phyloP scores from a whole-genome alignment of 1,139 yeast genomes.

The Candida mesenterica region DNA sequence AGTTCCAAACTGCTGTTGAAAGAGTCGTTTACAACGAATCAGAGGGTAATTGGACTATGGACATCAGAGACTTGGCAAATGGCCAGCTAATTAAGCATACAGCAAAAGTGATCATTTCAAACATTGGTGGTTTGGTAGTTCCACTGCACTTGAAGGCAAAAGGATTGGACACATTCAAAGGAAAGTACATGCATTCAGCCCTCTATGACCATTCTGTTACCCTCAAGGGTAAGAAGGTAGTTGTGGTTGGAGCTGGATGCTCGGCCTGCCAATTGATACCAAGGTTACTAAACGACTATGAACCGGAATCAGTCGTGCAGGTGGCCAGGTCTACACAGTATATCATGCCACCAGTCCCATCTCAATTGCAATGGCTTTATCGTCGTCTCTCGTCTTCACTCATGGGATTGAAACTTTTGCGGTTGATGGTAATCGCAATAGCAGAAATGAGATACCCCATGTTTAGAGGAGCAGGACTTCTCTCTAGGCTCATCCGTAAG shows the following conservation, averaged over 20 bases:
- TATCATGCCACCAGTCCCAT: constrained; percentile 41
- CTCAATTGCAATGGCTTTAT: constrained; percentile 22
- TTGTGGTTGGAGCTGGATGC: constrained; percentile 26
- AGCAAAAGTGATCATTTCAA: constrained; percentile 30
- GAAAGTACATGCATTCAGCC: constrained; percentile 48
- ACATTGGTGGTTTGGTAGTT: constrained; percentile 41
- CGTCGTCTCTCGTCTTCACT: constrained; percentile 24
- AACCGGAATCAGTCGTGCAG: constrained; percentile 33
- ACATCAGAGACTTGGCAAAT: constrained; percentile 31
- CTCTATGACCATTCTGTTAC: constrained; percentile 44
- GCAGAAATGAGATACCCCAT: constrained; percentile 40
- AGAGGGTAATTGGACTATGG: constrained; percentile 36
- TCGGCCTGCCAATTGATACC: constrained; percentile 24
- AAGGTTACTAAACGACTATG: constrained; percentile 28
- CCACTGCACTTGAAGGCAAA: constrained; percentile 30
- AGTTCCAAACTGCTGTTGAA: constrained; percentile 25
- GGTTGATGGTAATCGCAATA: constrained; percentile 26
- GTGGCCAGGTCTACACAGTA: constrained; percentile 39
- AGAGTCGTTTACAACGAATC: constrained; percentile 31
- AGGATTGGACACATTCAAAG: constrained; percentile 45
- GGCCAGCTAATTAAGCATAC: constrained; percentile 28
- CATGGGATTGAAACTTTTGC: constrained; percentile 26
- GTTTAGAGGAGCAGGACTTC: constrained; percentile 30
- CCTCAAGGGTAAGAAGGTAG: constrained; percentile 24
- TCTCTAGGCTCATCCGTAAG: constrained; percentile 29